Conservation (phyloP, 169 alveolate genomes). For the Blepharisma undulans region DNA sequence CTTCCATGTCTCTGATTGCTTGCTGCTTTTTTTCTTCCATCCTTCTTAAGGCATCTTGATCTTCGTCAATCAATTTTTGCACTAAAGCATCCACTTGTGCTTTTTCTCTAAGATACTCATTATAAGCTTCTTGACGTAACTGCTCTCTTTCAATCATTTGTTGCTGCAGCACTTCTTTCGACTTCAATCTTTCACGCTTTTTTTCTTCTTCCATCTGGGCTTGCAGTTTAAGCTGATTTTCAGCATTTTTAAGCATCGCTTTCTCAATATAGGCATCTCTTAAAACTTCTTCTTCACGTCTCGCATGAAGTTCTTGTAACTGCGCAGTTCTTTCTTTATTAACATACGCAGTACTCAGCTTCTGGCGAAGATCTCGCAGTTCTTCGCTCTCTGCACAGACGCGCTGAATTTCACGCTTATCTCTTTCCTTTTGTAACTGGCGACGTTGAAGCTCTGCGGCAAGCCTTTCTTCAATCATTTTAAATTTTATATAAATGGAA, state of each 20-base stretch:
- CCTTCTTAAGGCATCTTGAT: constrained; percentile 36
- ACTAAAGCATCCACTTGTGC: constrained; percentile 67
- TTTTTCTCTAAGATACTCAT: constrained; percentile 66
- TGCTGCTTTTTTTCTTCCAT: constrained; percentile 46
- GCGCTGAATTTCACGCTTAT: constrained; percentile 26
- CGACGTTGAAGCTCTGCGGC: constrained; percentile 43
- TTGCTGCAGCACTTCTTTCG: constrained; percentile 51
- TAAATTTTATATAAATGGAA: not conserved
- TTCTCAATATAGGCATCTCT: constrained; percentile 39
- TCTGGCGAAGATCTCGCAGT: constrained; percentile 47
- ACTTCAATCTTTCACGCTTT: not conserved
- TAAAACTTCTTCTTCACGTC: constrained; percentile 46
- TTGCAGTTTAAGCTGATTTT: constrained; percentile 9
- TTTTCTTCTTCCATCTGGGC: constrained; percentile 16
- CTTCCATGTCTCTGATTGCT: constrained; percentile 62
- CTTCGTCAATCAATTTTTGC: constrained; percentile 65
- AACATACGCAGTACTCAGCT: constrained; percentile 58
- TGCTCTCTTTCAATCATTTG: constrained; percentile 65
- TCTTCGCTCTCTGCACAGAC: constrained; percentile 40
- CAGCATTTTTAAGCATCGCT: constrained; percentile 33
- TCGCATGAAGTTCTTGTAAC: constrained; percentile 54
- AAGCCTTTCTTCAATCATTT: constrained; percentile 44
- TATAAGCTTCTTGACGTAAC: constrained; percentile 61
- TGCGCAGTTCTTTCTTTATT: constrained; percentile 69
- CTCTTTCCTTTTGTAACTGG: not conserved